phyloP scores from a whole-genome alignment of 768 basidiomycete genomes.

The Sistotremastrum suecicum region DNA sequence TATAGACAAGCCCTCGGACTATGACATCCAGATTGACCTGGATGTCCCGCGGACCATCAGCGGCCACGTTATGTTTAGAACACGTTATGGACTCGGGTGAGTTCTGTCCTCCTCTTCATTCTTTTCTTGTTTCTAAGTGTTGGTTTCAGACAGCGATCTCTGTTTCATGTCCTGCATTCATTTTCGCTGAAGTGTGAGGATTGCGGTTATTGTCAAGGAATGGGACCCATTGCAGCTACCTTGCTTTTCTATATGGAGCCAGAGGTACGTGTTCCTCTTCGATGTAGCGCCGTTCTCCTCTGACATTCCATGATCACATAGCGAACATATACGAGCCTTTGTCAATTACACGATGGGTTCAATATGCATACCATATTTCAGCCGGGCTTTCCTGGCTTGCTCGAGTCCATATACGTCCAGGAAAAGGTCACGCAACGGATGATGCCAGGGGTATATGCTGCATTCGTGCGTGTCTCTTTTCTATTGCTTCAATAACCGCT shows the following conservation, averaged over 20 bases:
- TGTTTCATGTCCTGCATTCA: slow-evolving; percentile 89
- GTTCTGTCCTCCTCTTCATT: slow-evolving; percentile 17
- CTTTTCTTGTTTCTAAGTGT: slow-evolving; percentile 1
- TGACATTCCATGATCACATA: slow-evolving; percentile 3
- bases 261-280: slow-evolving; percentile 26
- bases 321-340: slow-evolving; percentile 70
- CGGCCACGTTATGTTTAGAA: slow-evolving; percentile 88
- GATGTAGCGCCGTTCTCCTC: background rate
- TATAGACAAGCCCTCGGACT: slow-evolving; percentile 68
- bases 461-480: slow-evolving; percentile 37
- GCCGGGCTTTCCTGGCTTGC: slow-evolving; percentile 89
- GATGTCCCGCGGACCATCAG: slow-evolving; percentile 95
- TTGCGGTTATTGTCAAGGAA: slow-evolving; percentile 97
- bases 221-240: slow-evolving; percentile 95
- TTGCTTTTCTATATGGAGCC: slow-evolving; percentile 89
- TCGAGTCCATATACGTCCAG: slow-evolving; percentile 93
- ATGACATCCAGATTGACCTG: slow-evolving; percentile 95
- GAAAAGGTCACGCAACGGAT: slow-evolving; percentile 75
- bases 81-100: slow-evolving; percentile 90
- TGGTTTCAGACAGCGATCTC: slow-evolving; percentile 62
- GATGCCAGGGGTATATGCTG: slow-evolving; percentile 80
- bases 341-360: slow-evolving; percentile 83
- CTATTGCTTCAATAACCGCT: too few species aligned
- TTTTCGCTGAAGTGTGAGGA: slow-evolving; percentile 74
- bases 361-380: slow-evolving; percentile 78